These are phyloP conservation scores for Lasiosphaeria hispida DNA, from an alignment of 495 filamentous ascomycete species.

Conservation along the genomic window DNA sequence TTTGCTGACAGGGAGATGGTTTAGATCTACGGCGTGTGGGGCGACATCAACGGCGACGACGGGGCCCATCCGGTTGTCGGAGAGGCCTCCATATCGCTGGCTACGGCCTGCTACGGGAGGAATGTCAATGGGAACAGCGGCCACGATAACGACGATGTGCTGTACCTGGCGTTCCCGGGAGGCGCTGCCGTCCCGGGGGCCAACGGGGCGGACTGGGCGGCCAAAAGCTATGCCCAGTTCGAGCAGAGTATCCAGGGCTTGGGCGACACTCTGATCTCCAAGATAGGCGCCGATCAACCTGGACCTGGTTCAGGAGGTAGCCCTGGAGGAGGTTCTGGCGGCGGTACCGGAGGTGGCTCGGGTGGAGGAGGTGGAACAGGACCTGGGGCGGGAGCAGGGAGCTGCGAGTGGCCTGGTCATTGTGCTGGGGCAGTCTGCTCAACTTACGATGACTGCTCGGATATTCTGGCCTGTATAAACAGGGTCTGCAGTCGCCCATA, in stretches of 20 bases:
- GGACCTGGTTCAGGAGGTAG: neutral
- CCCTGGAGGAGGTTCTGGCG: neutral
- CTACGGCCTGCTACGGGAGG: slow-evolving; percentile 54
- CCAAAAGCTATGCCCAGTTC: slow-evolving; percentile 42
- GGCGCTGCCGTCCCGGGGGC: slow-evolving; percentile 47
- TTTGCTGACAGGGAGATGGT: neutral
- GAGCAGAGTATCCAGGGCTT: slow-evolving; percentile 47
- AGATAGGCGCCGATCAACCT: slow-evolving; percentile 11
- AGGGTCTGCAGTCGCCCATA: neutral
- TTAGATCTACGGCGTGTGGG: slow-evolving; percentile 66
- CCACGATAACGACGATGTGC: slow-evolving; percentile 48
- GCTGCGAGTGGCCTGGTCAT: slow-evolving; percentile 15
- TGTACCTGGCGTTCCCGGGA: slow-evolving; percentile 58
- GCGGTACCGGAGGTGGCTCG: neutral
- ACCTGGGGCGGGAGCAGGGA: neutral
- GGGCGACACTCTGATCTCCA: slow-evolving; percentile 43
- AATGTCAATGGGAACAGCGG: slow-evolving; percentile 50
- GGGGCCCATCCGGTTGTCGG: slow-evolving; percentile 48
- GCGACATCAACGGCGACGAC: slow-evolving; percentile 59
- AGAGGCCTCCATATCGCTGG: slow-evolving; percentile 57
- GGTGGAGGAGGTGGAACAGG: too few species aligned
- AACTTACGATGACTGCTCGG: slow-evolving; percentile 22
- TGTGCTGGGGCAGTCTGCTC: slow-evolving; percentile 14
- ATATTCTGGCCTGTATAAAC: neutral
- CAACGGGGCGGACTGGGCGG: slow-evolving; percentile 50